Evolutionary conservation across 1,284 basidiomycete genomes (phyloP).

Genomic region (Ceratobasidium theobromae): DNA sequence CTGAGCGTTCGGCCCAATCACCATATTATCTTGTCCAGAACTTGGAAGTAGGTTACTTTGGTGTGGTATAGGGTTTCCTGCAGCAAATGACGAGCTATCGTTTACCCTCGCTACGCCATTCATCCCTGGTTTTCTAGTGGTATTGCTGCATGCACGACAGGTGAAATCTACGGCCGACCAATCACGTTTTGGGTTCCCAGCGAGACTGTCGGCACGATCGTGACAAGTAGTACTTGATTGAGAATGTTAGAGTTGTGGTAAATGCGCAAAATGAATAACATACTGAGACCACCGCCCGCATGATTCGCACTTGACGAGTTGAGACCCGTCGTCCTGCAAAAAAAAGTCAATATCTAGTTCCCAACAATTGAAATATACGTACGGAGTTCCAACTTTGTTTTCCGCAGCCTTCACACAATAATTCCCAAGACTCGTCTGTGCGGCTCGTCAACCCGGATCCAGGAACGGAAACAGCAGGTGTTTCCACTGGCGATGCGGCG

Average conservation of each 20-base stretch:
- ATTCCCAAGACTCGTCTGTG: conserved; percentile 68
- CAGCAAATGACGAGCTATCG: neutral
- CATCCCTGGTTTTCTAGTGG: neutral
- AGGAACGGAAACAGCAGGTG: neutral
- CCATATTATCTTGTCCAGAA: neutral
- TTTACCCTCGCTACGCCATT: neutral
- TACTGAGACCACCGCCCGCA: conserved; percentile 81
- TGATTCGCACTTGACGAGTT: conserved; percentile 75
- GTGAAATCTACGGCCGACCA: conserved; percentile 69
- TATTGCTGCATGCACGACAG: conserved; percentile 37
- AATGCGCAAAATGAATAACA: neutral
- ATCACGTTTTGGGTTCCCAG: conserved; percentile 62
- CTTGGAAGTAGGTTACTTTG: neutral
- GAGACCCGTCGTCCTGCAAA: conserved; percentile 67
- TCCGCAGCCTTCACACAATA: conserved; percentile 82
- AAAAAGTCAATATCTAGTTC: conserved; percentile 32
- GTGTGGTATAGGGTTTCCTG: neutral
- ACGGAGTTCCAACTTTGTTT: conserved; percentile 69
- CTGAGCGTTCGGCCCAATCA: no score
- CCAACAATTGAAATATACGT: conserved; percentile 37
- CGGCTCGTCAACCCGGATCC: conserved; percentile 13
- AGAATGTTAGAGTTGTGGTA: neutral
- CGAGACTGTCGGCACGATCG: conserved; percentile 59
- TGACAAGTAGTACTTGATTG: conserved; percentile 60
- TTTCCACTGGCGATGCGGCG: neutral